Evolutionary conservation across 2,329 filamentous ascomycete species (phyloP), one percentile per base, ranked within the genome.

Genomic region (Diaporthe nobilis): DNA sequence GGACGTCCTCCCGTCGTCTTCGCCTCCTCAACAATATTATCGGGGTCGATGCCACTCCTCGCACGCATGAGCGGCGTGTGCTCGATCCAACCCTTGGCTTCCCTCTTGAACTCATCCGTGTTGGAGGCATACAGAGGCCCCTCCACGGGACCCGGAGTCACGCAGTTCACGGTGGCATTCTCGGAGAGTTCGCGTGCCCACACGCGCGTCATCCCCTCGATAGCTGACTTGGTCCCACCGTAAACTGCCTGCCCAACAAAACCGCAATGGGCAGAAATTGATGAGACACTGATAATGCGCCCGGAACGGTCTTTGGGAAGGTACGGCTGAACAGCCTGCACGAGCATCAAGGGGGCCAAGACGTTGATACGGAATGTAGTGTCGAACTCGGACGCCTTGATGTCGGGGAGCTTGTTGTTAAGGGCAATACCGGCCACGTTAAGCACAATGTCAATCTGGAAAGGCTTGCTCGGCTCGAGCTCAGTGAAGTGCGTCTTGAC

Each of bases 391-490:
- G 88, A 87, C 6, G 87, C 81, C 5, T 88, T 90, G 77, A 95
- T 90, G 31, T 94, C 90, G 70, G 90, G 88, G 39, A 94, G 85
- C 37, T 86, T 82, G 79, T 92, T 90, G 85, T 97, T 96, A 47
- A 90, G 85, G 44, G 90, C 87, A 8, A 92, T 86, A 73, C 94
- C 95, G 42, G 95, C 95, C 83, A 97, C 97, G 89, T 98, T 97
- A 86, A 98, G 87, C 71, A 98, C 86, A 77, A 98, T 94, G 85
- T 97, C 94, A 81, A 98, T 89, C 80, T 93, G 91, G 82, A 95
- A 90, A 9, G 63, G 75, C 73, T 87, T 86, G 76, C 84, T 81
- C 2, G 71, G 71, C 31, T 67, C 44, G 8, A 78, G 80, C 63
- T 80, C 74, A 15, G 88, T 73, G 84, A 94, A 92, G 81, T 91